These are phyloP conservation scores for Rostrohypoxylon terebratum DNA, from an alignment of 495 filamentous ascomycete species.

Conservation along the genomic window DNA sequence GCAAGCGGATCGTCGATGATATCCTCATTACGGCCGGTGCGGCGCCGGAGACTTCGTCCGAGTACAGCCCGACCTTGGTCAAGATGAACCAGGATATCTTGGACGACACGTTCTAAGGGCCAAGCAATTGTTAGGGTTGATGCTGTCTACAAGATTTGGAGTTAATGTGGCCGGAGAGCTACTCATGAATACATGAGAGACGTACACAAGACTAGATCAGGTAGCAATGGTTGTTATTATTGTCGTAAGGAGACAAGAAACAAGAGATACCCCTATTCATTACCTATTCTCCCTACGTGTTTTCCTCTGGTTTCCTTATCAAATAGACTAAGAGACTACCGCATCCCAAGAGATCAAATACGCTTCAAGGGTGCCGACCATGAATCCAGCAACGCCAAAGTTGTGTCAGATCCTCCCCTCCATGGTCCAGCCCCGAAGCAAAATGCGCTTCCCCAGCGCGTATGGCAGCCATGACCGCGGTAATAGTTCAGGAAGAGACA, in stretches of 20 bases:
- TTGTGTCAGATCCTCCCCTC: neutral
- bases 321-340: neutral
- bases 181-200: neutral
- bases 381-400: neutral
- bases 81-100: conserved; percentile 72
- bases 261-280: conserved; percentile 42
- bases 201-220: neutral
- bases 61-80: conserved; percentile 81
- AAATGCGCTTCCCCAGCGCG: neutral
- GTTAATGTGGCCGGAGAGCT: neutral
- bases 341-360: neutral
- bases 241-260: conserved; percentile 35
- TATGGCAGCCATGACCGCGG: neutral
- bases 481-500: neutral
- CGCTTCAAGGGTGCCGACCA: neutral
- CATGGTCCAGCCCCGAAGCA: neutral
- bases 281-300: neutral
- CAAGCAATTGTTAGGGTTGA: neutral
- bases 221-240: conserved; percentile 20
- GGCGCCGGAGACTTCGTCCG: conserved; percentile 63
- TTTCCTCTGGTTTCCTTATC: neutral
- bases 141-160: conserved; percentile 4
- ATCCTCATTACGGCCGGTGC: conserved; percentile 86
- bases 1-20: conserved; percentile 90
- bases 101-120: conserved; percentile 74